These are phyloP conservation scores for Phytophthora crassamura DNA, from an alignment of 352 stramenopile species.

Conservation along the genomic window DNA sequence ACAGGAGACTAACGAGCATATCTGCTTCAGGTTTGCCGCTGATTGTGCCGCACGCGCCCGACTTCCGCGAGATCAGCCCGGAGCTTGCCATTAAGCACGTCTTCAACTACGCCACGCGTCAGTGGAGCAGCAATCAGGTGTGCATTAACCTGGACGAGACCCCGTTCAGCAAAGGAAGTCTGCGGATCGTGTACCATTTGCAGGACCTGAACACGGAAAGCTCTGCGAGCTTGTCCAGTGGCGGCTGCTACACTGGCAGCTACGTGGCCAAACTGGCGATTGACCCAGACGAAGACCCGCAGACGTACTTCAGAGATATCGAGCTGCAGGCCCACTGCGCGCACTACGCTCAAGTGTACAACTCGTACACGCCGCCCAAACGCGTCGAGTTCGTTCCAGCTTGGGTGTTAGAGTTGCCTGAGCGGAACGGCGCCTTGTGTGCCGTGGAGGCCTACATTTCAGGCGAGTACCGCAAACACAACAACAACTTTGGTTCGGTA, in stretches of 20 bases:
- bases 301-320: conserved; percentile 91
- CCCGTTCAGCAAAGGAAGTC: conserved; percentile 82
- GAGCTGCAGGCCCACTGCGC: conserved; percentile 89
- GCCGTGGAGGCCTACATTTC: conserved; percentile 84
- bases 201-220: conserved; percentile 58
- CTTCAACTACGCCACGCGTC: conserved; percentile 77
- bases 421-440: conserved; percentile 74
- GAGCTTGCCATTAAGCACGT: conserved; percentile 81
- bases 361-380: conserved; percentile 85
- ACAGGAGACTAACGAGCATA: not conserved
- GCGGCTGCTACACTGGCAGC: conserved; percentile 44
- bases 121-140: conserved; percentile 77
- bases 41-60: conserved; percentile 78
- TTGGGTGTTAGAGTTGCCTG: conserved; percentile 83
- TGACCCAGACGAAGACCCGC: conserved; percentile 85
- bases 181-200: conserved; percentile 85
- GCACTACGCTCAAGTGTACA: conserved; percentile 87
- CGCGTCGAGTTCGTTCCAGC: conserved; percentile 84
- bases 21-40: conserved; percentile 55
- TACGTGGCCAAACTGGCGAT: conserved; percentile 90
- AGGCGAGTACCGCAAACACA: conserved; percentile 89
- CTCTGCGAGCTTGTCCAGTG: conserved; percentile 29
- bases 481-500: conserved; percentile 90
- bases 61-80: conserved; percentile 63
- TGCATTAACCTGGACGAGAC: conserved; percentile 81